Evolutionary conservation across 1,284 basidiomycete genomes (phyloP).

Genomic region (Veloporphyrellus conicus): DNA sequence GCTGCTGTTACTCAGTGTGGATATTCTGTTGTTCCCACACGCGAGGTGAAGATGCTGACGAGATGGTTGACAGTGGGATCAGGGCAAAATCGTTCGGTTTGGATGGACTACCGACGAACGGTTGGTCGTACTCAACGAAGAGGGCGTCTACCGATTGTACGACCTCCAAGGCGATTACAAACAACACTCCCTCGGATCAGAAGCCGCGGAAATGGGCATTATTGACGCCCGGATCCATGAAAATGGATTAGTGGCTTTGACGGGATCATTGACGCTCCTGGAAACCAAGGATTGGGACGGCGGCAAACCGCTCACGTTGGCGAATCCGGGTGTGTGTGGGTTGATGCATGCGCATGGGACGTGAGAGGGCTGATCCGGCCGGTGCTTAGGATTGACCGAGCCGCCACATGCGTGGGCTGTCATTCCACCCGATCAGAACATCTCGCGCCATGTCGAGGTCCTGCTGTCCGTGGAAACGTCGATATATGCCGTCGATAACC

Average conservation of each 20-base stretch:
- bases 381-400: constrained; percentile 57
- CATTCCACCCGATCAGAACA: constrained; percentile 81
- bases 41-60: constrained; percentile 16
- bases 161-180: constrained; percentile 82
- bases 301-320: constrained; percentile 60
- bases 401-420: constrained; percentile 81
- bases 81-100: constrained; percentile 72
- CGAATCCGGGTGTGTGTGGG: constrained; percentile 65
- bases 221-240: constrained; percentile 83
- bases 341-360: constrained; percentile 1
- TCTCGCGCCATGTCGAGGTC: constrained; percentile 84
- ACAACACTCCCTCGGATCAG: constrained; percentile 79
- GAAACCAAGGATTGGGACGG: constrained; percentile 86
- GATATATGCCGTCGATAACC: constrained; percentile 78
- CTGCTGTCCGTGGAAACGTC: constrained; percentile 75
- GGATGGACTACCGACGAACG: constrained; percentile 82
- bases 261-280: constrained; percentile 70
- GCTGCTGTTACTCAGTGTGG: constrained; percentile 64
- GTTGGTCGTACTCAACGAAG: constrained; percentile 85
- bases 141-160: constrained; percentile 88
- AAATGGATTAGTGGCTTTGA: constrained; percentile 82
- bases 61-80: constrained; percentile 66
- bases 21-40: constrained; percentile 36
- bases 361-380: constrained; percentile 12
- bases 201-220: constrained; percentile 82